These are phyloP conservation scores for Verticillium longisporum DNA, from an alignment of 2,329 filamentous ascomycete species.

Conservation along the genomic window DNA sequence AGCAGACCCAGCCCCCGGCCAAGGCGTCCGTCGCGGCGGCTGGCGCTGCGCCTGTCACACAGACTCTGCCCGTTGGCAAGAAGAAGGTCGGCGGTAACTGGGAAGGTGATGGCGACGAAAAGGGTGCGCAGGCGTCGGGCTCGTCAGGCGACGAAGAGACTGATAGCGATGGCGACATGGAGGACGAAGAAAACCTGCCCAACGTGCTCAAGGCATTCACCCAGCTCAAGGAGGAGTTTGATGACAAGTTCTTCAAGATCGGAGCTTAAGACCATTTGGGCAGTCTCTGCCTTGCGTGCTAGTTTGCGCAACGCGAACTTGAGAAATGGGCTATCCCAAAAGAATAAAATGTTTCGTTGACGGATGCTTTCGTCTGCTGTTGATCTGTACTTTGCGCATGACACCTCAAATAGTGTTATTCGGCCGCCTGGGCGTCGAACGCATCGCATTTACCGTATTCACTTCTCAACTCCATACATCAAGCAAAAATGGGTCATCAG, in stretches of 20 bases:
- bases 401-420: neutral
- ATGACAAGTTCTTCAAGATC: constrained; percentile 55
- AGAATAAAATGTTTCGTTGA: no score
- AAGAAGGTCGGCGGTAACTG: constrained; percentile 34
- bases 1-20: neutral
- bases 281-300: neutral
- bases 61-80: constrained; percentile 10
- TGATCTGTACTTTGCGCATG: neutral
- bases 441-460: no score
- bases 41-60: neutral
- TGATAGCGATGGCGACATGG: constrained; percentile 21
- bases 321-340: no score
- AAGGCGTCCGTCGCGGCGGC: neutral
- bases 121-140: constrained; percentile 1
- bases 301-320: neutral
- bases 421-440: neutral
- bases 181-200: constrained; percentile 39
- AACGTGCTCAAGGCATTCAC: constrained; percentile 54
- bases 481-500: neutral
- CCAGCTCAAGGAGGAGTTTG: constrained; percentile 51
- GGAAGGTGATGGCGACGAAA: constrained; percentile 30
- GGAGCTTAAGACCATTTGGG: constrained; percentile 40
- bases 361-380: no score
- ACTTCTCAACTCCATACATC: neutral
- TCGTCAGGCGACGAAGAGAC: constrained; percentile 17